Evolutionary conservation across 2,329 filamentous ascomycete species (phyloP).

Genomic region (Macrophomina pseudophaseolina): DNA sequence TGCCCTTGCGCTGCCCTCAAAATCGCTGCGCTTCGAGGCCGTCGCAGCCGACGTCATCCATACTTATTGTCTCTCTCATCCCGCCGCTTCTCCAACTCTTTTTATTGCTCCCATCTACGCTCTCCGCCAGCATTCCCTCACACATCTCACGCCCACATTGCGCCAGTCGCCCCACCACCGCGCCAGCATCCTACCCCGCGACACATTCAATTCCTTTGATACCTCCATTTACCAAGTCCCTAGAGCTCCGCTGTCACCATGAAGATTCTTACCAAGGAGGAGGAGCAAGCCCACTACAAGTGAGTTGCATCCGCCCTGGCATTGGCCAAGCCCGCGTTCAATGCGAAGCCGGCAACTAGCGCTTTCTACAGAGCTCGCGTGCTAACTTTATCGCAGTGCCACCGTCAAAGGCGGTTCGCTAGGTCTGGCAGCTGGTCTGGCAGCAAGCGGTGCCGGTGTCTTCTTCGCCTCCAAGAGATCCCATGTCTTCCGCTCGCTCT

Average conservation of each 20-base stretch:
- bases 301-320: slow-evolving; percentile 38
- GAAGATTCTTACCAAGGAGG: slow-evolving; percentile 96
- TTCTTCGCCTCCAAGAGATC: slow-evolving; percentile 72
- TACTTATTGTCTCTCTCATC: not conserved
- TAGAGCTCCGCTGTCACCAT: slow-evolving; percentile 57
- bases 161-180: not conserved
- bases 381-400: slow-evolving; percentile 48
- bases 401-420: slow-evolving; percentile 80
- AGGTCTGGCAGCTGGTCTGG: slow-evolving; percentile 73
- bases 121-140: not conserved
- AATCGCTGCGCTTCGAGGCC: not conserved
- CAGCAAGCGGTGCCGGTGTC: slow-evolving; percentile 70
- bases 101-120: not conserved
- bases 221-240: not conserved
- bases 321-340: not conserved
- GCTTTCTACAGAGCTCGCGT: slow-evolving; percentile 4
- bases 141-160: too few species aligned
- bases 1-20: not conserved
- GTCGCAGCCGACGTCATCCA: slow-evolving; percentile 15
- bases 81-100: not conserved
- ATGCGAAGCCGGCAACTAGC: too few species aligned
- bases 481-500: slow-evolving; percentile 78
- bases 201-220: not conserved
- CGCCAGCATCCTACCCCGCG: not conserved
- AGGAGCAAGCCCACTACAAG: slow-evolving; percentile 85